Conservation (phyloP, 179 eudicot species). For the Gypsophila paniculata region DNA sequence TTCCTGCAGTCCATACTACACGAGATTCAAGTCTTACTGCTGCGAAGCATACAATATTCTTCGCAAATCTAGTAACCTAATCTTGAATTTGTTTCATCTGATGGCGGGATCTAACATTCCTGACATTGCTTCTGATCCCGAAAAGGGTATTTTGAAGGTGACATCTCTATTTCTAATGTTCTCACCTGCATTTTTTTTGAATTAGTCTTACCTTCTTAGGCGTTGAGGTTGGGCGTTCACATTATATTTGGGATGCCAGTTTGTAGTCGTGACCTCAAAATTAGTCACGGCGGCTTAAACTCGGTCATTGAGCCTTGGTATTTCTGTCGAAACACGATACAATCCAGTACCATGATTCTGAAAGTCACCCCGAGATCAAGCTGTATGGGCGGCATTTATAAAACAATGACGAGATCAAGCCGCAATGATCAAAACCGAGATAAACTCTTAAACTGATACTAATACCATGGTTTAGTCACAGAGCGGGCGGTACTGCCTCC, state of each 20-base stretch:
- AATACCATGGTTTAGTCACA: too few relatives aligned
- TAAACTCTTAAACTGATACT: too few relatives aligned
- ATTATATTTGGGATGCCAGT: too few relatives aligned
- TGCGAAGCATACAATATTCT: slow-evolving; percentile 98
- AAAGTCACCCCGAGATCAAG: too few relatives aligned
- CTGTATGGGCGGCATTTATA: too few relatives aligned
- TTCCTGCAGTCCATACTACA: slow-evolving; percentile 76
- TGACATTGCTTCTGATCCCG: slow-evolving; percentile 97
- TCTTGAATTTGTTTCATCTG: slow-evolving; percentile 79
- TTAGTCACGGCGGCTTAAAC: not conserved
- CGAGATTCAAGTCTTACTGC: slow-evolving; percentile 92
- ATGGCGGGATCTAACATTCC: slow-evolving; percentile 99
- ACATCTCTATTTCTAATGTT: slow-evolving; percentile 8
- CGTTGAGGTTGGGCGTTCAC: not conserved
- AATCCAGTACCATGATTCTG: too few relatives aligned
- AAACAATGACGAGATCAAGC: too few relatives aligned
- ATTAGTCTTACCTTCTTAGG: too few relatives aligned
- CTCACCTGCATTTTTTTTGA: not conserved
- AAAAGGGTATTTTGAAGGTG: slow-evolving; percentile 96
- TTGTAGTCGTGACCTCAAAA: not conserved
- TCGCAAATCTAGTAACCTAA: slow-evolving; percentile 89
- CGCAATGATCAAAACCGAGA: too few relatives aligned
- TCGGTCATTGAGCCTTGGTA: not conserved
- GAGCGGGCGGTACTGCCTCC: not conserved
- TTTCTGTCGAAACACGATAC: too few relatives aligned